Evolutionary conservation across 2,329 filamentous ascomycete genomes (phyloP), one percentile per base, ranked within the genome.

Genomic region (Aspergillus nomiae): DNA sequence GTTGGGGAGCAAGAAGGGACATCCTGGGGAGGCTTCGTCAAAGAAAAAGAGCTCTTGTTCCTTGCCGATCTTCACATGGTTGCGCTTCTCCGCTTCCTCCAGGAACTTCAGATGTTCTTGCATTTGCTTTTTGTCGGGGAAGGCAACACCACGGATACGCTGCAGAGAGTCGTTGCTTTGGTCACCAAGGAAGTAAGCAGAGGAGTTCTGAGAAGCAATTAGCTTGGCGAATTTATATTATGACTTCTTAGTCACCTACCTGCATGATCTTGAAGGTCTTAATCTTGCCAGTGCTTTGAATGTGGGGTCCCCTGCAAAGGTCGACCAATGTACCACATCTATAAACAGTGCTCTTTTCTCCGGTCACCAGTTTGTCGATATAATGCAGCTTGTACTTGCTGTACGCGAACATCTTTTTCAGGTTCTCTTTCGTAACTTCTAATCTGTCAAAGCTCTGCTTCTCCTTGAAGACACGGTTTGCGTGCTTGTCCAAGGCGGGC

Each of bases 351-450:
- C 92, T 96, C 76, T 86, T 92, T 61, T 92, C 94, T 70, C 92
- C 93, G 70, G 97, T 92, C 65, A 98, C 92, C 80, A 96, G 93
- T 83, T 93, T 91, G 71, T 92, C 90, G 82, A 99, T 98, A 79
- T 98, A 96, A 78, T 97, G 92, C 77, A 96, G 89, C 87, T 99
- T 98, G 85, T 97, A 98, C 78, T 95, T 95, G 86, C 96, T 97
- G 85, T 96, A 96, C 71, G 89, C 88, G 84, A 98, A 98, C 92
- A 98, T 97, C 77, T 97, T 92, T 58, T 95, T 87, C 57, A 98
- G 85, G 69, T 98, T 90, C 60, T 94, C 91, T 81, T 98, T 98
- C 68, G 91, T 91, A 74, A 97, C 87, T 67, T 90, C 90, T 55
- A 98, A 83, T 63, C 95, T 89, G 83, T 97, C 91, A 76, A 98